Evolutionary conservation across 768 basidiomycete genomes (phyloP).

Genomic region (Dictyophora rubrovolvata): DNA sequence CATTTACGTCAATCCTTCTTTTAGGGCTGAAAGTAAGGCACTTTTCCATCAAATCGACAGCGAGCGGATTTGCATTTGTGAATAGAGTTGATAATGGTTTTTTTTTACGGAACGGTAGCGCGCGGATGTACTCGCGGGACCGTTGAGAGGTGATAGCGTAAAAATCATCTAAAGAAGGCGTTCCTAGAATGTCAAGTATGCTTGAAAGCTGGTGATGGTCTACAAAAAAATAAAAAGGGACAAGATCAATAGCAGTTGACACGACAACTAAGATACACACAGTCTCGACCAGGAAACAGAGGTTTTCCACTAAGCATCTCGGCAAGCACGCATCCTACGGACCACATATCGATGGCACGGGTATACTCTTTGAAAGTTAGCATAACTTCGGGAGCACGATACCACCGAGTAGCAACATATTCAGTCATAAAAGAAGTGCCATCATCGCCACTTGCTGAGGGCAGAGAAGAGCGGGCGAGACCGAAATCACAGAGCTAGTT

Average conservation of each 20-base stretch:
- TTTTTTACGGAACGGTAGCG: conserved; percentile 78
- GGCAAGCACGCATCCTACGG: conserved; percentile 74
- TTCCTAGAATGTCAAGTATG: conserved; percentile 91
- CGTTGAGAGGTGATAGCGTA: conserved; percentile 78
- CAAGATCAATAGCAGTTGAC: background rate
- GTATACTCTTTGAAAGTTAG: conserved; percentile 96
- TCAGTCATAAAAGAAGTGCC: conserved; percentile 81
- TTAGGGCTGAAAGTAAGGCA: conserved; percentile 81
- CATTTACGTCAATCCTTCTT: conserved; percentile 77
- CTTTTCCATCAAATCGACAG: conserved; percentile 69
- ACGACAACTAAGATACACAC: conserved; percentile 34
- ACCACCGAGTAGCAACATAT: conserved; percentile 98
- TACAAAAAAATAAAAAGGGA: conserved; percentile 19
- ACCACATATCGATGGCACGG: conserved; percentile 76
- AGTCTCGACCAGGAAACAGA: conserved; percentile 91
- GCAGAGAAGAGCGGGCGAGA: conserved; percentile 69
- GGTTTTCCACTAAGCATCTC: conserved; percentile 92
- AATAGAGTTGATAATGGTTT: conserved; percentile 61
- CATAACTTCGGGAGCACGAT: conserved; percentile 97
- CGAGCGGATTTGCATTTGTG: conserved; percentile 64
- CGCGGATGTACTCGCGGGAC: conserved; percentile 80
- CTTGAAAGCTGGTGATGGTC: conserved; percentile 91
- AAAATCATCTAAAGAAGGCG: conserved; percentile 86
- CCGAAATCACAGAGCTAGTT: conserved; percentile 76
- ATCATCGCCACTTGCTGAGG: conserved; percentile 60